Evolutionary conservation across 176 grass and related monocot genomes (phyloP).

Genomic region (Hyparrhenia diplandra): DNA sequence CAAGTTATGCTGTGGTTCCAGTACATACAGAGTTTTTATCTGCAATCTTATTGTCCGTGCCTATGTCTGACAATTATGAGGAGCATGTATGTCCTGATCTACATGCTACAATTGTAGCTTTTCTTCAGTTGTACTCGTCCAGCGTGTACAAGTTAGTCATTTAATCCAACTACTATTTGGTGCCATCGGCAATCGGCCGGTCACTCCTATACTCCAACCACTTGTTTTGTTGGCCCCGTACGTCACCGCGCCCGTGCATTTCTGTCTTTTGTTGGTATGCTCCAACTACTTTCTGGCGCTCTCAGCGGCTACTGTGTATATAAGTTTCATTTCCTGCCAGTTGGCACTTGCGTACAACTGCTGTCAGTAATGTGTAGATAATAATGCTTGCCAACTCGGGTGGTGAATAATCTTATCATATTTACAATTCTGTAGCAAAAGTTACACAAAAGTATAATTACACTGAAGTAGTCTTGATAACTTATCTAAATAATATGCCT

Average conservation of each 20-base stretch:
- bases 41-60: not conserved
- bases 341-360: conserved; percentile 16
- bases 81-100: not conserved
- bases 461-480: not conserved
- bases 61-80: conserved; percentile 12
- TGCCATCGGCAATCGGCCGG: not conserved
- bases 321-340: conserved; percentile 23
- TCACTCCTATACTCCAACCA: conserved; percentile 36
- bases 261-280: conserved; percentile 34
- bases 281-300: conserved; percentile 31
- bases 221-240: not conserved
- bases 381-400: not conserved
- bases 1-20: not conserved
- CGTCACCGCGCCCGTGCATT: conserved; percentile 15
- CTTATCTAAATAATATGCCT: not conserved
- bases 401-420: conserved; percentile 13
- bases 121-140: conserved; percentile 35
- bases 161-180: conserved; percentile 29
- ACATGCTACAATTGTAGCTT: not conserved
- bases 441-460: not conserved
- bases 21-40: not conserved
- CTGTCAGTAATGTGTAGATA: not conserved
- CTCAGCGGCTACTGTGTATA: not conserved
- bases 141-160: conserved; percentile 25
- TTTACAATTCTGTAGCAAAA: not conserved